Evolutionary conservation across 495 filamentous ascomycete genomes (phyloP), one percentile per base, ranked within the genome.

Genomic region (Durotheca rogersii): DNA sequence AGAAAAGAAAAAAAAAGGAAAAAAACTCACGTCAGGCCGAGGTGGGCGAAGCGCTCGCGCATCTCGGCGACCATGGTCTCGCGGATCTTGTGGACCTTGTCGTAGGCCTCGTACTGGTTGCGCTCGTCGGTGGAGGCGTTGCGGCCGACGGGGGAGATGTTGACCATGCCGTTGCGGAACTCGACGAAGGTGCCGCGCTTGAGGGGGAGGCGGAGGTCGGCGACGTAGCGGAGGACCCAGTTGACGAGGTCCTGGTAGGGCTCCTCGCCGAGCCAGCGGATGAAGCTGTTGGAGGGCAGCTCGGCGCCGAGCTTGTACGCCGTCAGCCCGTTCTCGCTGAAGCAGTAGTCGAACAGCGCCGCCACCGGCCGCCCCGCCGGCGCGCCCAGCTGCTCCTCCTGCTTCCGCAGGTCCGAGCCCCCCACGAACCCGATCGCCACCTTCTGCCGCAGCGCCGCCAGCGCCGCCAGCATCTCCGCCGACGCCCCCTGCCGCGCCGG

Each of bases 161-260:
- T 98, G 69, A 98, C 81, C 93, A 97, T 97, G 67, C 93, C 93
- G 65, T 92, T 95, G 50, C 88, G 81, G 77, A 95, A 98, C 76
- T 98, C 93, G 50, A 98, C 72, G 66, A 98, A 98, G 21, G 93
- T 98, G 56, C 93, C 93, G 35, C 92, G 79, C 83, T 94, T 97
- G 69, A 89, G 71, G 30, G 92, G 93, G 72, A 82, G 75, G 59
- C 94, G 88, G 25, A 95, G 69, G 64, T 95, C 89, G 53, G 90
- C 87, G 53, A 98, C 81, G 67, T 95, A 94, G 68, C 84, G 87
- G 66, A 97, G 78, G 52, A 85, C 79, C 73, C 91, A 98, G 54
- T 81, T 84, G 10, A 87, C 89, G 47, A 98, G 73, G 59, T 83
- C 72, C 81, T 96, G 90, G 75, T 96, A 98, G 61, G 84, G 84